Conservation (phyloP, 306 rosid genomes). For the Myrica gale region DNA sequence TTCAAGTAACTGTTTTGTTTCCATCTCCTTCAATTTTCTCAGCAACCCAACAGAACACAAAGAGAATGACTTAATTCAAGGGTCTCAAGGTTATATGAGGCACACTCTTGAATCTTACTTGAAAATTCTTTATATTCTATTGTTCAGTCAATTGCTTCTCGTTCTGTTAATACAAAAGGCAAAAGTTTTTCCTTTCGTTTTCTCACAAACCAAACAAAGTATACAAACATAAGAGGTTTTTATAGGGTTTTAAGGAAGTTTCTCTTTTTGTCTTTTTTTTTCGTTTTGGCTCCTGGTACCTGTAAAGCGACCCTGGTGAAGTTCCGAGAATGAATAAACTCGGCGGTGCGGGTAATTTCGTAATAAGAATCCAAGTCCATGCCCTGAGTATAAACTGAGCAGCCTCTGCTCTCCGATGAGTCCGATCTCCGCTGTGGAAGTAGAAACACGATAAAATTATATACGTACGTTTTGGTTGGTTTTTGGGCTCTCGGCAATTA, state of each 20-base stretch:
- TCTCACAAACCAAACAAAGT: not conserved
- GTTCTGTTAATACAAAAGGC: not conserved
- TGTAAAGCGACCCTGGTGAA: conserved; percentile 79
- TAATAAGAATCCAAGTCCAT: conserved; percentile 74
- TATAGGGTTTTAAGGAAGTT: conserved; percentile 6
- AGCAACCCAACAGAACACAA: not conserved
- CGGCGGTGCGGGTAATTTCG: conserved; percentile 58
- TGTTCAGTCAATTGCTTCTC: not conserved
- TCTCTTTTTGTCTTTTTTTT: not conserved
- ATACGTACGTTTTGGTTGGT: no score
- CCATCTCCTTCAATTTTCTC: conserved; percentile 8
- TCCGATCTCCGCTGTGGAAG: no score
- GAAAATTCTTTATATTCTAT: not conserved
- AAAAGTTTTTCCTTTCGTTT: not conserved
- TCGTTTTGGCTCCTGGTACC: conserved; percentile 31
- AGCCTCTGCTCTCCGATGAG: not conserved
- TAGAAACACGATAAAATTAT: no score
- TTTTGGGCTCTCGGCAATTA: no score
- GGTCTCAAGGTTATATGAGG: not conserved
- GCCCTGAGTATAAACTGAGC: not conserved
- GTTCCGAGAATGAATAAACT: conserved; percentile 54
- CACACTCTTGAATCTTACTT: no score
- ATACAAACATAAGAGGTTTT: not conserved
- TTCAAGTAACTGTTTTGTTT: not conserved
- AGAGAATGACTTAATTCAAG: not conserved